Conservation (phyloP, 306 rosid genomes). For the Vicia villosa region DNA sequence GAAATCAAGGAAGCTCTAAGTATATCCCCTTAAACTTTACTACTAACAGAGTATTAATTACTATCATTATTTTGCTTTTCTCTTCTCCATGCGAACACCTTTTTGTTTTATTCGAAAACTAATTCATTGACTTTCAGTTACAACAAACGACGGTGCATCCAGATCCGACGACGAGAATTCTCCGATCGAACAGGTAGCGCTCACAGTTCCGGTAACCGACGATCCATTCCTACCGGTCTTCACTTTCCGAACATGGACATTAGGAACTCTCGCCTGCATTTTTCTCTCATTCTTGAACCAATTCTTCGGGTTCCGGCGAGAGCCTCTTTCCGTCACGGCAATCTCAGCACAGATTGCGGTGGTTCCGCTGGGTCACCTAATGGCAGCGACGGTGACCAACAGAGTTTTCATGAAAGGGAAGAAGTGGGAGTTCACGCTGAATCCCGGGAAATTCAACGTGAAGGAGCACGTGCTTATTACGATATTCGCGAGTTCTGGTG, state of each 20-base stretch:
- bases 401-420: slow-evolving; percentile 59
- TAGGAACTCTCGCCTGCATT: slow-evolving; percentile 65
- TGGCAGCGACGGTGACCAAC: slow-evolving; percentile 65
- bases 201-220: slow-evolving; percentile 69
- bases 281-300: slow-evolving; percentile 82
- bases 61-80: not conserved
- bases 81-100: not conserved
- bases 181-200: slow-evolving; percentile 70
- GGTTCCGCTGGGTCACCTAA: slow-evolving; percentile 70
- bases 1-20: slow-evolving; percentile 13
- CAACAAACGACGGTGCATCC: not conserved
- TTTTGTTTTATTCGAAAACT: not conserved
- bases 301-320: slow-evolving; percentile 77
- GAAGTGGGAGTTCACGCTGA: slow-evolving; percentile 66
- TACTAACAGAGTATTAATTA: not conserved
- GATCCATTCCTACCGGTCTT: slow-evolving; percentile 62
- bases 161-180: slow-evolving; percentile 35
- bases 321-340: slow-evolving; percentile 74
- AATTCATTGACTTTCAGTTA: slow-evolving; percentile 7
- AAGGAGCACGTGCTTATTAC: slow-evolving; percentile 89
- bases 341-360: slow-evolving; percentile 92
- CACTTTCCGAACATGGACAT: slow-evolving; percentile 82
- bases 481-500: slow-evolving; percentile 85
- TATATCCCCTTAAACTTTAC: not conserved
- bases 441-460: slow-evolving; percentile 81